phyloP scores from a whole-genome alignment of 148 eudicot genomes.

The Arbutus unedo region DNA sequence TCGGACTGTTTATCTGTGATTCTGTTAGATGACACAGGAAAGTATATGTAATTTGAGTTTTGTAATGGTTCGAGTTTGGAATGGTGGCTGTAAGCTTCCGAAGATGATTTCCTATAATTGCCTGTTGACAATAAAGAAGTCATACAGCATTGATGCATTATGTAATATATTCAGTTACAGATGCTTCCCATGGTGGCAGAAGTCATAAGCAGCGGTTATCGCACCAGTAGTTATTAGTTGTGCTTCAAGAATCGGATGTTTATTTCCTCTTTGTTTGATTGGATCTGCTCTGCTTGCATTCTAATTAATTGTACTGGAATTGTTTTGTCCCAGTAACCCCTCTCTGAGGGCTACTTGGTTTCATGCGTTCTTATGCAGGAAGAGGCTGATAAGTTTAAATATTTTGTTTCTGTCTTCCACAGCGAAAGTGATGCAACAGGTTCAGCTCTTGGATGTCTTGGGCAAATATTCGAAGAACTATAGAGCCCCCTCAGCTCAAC shows the following conservation, averaged over 20 bases:
- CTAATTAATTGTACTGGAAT: not conserved
- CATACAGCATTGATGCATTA: too few species aligned
- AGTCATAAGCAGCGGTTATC: not conserved
- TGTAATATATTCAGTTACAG: too few species aligned
- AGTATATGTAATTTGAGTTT: not conserved
- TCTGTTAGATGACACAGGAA: too few species aligned
- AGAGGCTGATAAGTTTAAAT: not conserved
- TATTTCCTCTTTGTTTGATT: not conserved
- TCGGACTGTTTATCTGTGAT: not conserved
- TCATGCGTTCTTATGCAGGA: not conserved
- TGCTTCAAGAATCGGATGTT: not conserved
- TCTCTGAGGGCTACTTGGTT: not conserved
- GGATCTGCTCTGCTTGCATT: not conserved
- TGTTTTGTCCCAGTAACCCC: not conserved
- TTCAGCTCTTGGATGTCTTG: conserved; percentile 52
- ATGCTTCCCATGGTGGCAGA: too few species aligned
- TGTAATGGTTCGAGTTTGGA: too few species aligned
- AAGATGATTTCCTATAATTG: too few species aligned
- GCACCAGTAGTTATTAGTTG: not conserved
- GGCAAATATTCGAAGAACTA: conserved; percentile 45
- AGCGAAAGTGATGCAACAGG: conserved; percentile 72
- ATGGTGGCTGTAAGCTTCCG: too few species aligned
- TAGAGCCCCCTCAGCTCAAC: conserved; percentile 24
- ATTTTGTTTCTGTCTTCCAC: conserved; percentile 11
- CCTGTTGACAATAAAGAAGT: too few species aligned